Base-by-base conservation (phyloP, 1,284 basidiomycete species). In the Leccinum variabile region DNA sequence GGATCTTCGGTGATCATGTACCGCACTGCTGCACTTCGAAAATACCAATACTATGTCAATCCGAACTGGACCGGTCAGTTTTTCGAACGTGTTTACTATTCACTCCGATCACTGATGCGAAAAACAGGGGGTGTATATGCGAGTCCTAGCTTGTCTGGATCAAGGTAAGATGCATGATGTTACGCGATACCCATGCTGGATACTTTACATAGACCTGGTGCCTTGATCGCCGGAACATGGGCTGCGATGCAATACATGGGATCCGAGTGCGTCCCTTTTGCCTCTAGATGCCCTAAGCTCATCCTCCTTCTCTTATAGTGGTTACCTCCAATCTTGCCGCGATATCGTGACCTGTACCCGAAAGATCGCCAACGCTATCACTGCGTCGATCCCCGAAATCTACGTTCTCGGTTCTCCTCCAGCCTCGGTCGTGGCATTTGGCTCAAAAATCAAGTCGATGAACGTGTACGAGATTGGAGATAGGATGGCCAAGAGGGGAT, bases 1-100 rank as follows among this genome's bases (percentile, higher is more conserved):
- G 92, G 95, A 30, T 90, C 91, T n/a, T 96, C 94, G 3, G 92
- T 97, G 52, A 88, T 97, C 70, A 96, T 97, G 94, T 97, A 96
- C 77, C 86, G 88, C 18, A 81, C 87, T 59, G 81, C 85, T 37
- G 86, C 87, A 61, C 81, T 95, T 35, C 84, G 94, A 56, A 79
- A 82, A 67, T 86, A 88, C 74, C 94, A 96, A 73, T 97, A 95
- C 79, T 95, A 93, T 68, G 82, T 95, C 28, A 88, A 88, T 66
- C 85, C 94, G 4, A 78, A 82, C 54, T 97, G 95, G 94, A 78
- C 86, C 16, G 92, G 91, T 64, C 28, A 13, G 60, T 57, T 65
- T 32, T 58, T 63, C 39, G 33, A 35, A 14, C 49, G 56, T 54
- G 1, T 56, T 2, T 50, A 3, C 5, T 32, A 25, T 59, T 59